Conservation (phyloP, 768 basidiomycete species). For the Psilocybe cyanescens region DNA sequence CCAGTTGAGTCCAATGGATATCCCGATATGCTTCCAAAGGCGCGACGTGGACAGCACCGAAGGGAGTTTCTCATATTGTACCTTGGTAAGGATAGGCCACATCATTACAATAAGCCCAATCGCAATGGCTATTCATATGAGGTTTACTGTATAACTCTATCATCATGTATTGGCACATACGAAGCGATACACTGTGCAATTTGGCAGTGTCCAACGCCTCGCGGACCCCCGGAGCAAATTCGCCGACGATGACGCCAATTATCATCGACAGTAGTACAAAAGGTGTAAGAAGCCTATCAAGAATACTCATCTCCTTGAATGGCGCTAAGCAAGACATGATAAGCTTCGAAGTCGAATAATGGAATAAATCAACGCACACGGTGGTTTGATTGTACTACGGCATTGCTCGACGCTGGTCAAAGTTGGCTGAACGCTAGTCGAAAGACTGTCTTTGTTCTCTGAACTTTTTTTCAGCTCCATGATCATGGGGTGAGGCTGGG, state of each 20-base stretch:
- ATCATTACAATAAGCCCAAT: conserved; percentile 86
- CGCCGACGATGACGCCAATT: conserved; percentile 74
- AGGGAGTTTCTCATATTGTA: conserved; percentile 76
- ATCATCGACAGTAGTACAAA: conserved; percentile 77
- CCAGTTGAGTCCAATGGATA: conserved; percentile 81
- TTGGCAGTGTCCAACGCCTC: conserved; percentile 62
- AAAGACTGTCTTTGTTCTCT: too few species aligned
- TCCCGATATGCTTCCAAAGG: conserved; percentile 69
- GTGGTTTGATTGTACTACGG: not conserved
- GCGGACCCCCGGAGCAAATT: conserved; percentile 63
- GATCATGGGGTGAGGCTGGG: not conserved
- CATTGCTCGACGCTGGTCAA: not conserved
- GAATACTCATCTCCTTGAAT: conserved; percentile 46
- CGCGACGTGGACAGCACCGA: conserved; percentile 50
- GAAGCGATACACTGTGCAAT: conserved; percentile 75
- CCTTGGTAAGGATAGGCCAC: conserved; percentile 81
- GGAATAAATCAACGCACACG: not conserved
- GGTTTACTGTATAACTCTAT: not conserved
- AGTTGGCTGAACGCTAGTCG: too few species aligned
- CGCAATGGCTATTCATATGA: conserved; percentile 61
- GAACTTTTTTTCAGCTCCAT: not conserved
- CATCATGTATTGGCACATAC: conserved; percentile 45
- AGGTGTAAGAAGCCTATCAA: conserved; percentile 67
- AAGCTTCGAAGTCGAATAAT: not conserved
- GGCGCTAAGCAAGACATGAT: conserved; percentile 25